These are phyloP conservation scores for Gymnopilus dilepis DNA, from an alignment of 768 basidiomycete species.

Conservation along the genomic window DNA sequence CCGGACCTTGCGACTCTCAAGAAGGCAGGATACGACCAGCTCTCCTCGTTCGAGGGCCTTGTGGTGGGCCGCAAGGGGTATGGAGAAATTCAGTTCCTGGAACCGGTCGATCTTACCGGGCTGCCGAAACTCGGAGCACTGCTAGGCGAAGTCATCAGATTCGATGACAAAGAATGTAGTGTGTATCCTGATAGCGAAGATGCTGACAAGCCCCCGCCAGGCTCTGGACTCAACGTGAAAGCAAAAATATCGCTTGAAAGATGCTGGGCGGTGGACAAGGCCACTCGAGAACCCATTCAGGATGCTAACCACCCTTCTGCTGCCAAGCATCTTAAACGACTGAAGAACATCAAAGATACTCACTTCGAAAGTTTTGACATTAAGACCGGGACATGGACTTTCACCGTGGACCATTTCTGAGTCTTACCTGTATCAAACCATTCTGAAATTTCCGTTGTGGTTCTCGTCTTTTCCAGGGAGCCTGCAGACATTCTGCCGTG, in stretches of 20 bases:
- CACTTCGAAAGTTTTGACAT: constrained; percentile 83
- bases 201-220: constrained; percentile 82
- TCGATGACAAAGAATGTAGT: constrained; percentile 90
- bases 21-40: constrained; percentile 71
- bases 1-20: constrained; percentile 79
- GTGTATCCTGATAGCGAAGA: constrained; percentile 93
- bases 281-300: constrained; percentile 87
- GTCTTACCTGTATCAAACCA: constrained; percentile 7
- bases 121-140: constrained; percentile 80
- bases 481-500: constrained; percentile 32
- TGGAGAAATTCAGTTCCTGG: constrained; percentile 86
- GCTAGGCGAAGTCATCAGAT: constrained; percentile 84
- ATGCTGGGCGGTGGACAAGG: constrained; percentile 92
- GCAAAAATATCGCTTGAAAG: constrained; percentile 77
- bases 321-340: constrained; percentile 75
- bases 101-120: constrained; percentile 85
- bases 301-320: constrained; percentile 74
- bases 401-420: constrained; percentile 93
- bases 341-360: constrained; percentile 87
- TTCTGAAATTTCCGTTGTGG: constrained; percentile 1
- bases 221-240: constrained; percentile 88
- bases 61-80: constrained; percentile 91
- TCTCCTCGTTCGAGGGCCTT: constrained; percentile 76
- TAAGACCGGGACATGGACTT: constrained; percentile 88
- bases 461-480: constrained; percentile 18